Conservation (phyloP, 176 grass and related monocot species). For the Bolboschoenus planiculmis region DNA sequence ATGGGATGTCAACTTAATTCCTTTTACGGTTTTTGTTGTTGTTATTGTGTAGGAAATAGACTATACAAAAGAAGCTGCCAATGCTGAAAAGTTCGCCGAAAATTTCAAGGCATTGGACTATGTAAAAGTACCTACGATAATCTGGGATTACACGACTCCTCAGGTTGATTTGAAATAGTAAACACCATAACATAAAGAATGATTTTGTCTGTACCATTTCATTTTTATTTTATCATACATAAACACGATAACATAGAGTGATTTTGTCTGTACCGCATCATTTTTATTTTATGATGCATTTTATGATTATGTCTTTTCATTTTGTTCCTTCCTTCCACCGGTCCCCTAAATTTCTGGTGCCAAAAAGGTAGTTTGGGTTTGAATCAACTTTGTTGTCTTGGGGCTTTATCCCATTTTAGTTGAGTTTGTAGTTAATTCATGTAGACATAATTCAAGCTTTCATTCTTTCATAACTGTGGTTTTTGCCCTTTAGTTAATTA, state of each 20-base stretch:
- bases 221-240: neutral
- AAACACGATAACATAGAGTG: neutral
- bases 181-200: neutral
- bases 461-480: neutral
- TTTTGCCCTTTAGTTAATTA: neutral
- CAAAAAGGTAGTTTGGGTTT: neutral
- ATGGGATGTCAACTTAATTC: neutral
- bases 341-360: neutral
- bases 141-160: slow-evolving; percentile 87
- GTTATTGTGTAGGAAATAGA: slow-evolving; percentile 79
- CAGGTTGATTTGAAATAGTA: slow-evolving; percentile 54
- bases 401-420: neutral
- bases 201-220: neutral
- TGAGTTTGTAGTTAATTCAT: neutral
- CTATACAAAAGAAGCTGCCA: slow-evolving; percentile 97
- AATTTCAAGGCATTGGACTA: slow-evolving; percentile 89
- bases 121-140: slow-evolving; percentile 83
- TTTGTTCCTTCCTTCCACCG: slow-evolving; percentile 2
- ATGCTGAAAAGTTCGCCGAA: slow-evolving; percentile 74
- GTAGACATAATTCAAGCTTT: neutral
- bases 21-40: slow-evolving; percentile 3
- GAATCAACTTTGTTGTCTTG: neutral
- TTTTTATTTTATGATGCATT: neutral
- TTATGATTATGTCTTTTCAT: neutral
- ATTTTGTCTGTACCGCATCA: neutral